These are phyloP conservation scores for Aspergillus caelatus DNA, from an alignment of 2,329 filamentous ascomycete genomes.

Conservation along the genomic window DNA sequence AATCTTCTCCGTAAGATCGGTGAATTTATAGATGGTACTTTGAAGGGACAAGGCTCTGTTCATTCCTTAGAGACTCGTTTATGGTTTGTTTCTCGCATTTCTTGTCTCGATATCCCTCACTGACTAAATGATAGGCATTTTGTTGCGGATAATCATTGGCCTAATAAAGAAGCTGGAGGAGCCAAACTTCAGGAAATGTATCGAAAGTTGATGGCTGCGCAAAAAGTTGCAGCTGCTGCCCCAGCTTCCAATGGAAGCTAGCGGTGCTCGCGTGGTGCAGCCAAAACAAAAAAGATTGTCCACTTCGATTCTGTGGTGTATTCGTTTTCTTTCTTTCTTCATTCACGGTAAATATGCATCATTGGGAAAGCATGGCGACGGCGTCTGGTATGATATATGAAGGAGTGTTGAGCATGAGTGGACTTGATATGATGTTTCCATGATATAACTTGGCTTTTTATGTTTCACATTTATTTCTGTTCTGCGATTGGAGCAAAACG, in stretches of 20 bases:
- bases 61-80: conserved; percentile 47
- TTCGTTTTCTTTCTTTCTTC: conserved; percentile 16
- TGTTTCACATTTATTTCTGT: conserved; percentile 12
- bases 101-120: neutral
- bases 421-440: conserved; percentile 26
- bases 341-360: conserved; percentile 28
- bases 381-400: conserved; percentile 27
- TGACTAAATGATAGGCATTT: conserved; percentile 44
- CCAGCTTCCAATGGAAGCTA: conserved; percentile 31
- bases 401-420: conserved; percentile 22
- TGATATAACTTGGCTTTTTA: conserved; percentile 18
- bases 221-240: conserved; percentile 27
- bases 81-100: conserved; percentile 39
- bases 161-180: conserved; percentile 46
- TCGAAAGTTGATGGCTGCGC: conserved; percentile 38
- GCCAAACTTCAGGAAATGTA: conserved; percentile 42
- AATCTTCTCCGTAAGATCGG: conserved; percentile 49
- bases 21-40: conserved; percentile 46
- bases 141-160: conserved; percentile 49
- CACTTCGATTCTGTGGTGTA: conserved; percentile 15
- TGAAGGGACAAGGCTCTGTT: conserved; percentile 42
- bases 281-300: conserved; percentile 13
- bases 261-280: conserved; percentile 9
- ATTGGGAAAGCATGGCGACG: conserved; percentile 33
- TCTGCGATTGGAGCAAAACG: conserved; percentile 17